Percentiles rank a stretch among this genome's conserved stretches.
Conservation (phyloP, 306 rosid species). For the Malus sylvestris region DNA sequence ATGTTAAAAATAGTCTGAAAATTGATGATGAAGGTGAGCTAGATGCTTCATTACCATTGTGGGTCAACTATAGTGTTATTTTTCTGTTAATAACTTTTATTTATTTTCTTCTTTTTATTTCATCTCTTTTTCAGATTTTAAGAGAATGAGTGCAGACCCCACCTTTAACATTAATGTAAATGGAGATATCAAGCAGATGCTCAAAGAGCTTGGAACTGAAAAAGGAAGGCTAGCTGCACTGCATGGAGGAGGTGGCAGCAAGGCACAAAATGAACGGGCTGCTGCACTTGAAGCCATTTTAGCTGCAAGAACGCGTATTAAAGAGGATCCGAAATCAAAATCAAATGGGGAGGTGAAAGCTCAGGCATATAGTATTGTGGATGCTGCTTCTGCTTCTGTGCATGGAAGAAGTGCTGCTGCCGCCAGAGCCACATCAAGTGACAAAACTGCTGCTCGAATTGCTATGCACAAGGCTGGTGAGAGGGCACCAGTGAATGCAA, state of each 20-base stretch:
- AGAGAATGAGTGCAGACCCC: slow-evolving; percentile 65
- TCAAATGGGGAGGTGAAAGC: slow-evolving; percentile 40
- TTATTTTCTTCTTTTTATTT: background rate
- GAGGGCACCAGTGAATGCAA: slow-evolving; percentile 83
- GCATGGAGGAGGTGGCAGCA: slow-evolving; percentile 98
- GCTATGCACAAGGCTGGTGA: slow-evolving; percentile 96
- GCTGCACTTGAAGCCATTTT: slow-evolving; percentile 87
- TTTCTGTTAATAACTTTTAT: background rate
- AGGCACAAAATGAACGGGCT: slow-evolving; percentile 95
- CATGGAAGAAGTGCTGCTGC: slow-evolving; percentile 98
- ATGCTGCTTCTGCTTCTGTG: slow-evolving; percentile 99
- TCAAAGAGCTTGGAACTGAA: slow-evolving; percentile 89
- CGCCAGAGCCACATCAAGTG: slow-evolving; percentile 79
- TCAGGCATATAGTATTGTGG: slow-evolving; percentile 86
- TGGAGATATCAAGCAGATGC: slow-evolving; percentile 94
- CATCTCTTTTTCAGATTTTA: slow-evolving; percentile 45
- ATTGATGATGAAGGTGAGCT: slow-evolving; percentile 82
- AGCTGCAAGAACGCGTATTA: slow-evolving; percentile 71
- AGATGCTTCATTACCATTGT: slow-evolving; percentile 14
- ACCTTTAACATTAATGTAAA: slow-evolving; percentile 73
- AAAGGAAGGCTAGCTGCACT: slow-evolving; percentile 81
- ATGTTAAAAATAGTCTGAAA: slow-evolving; percentile 68
- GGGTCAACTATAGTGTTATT: slow-evolving; percentile 5
- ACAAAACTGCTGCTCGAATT: slow-evolving; percentile 93
- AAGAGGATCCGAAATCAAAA: slow-evolving; percentile 62